Base-by-base conservation (phyloP, 2,329 filamentous ascomycete genomes). In the Trichoderma atroviride region DNA sequence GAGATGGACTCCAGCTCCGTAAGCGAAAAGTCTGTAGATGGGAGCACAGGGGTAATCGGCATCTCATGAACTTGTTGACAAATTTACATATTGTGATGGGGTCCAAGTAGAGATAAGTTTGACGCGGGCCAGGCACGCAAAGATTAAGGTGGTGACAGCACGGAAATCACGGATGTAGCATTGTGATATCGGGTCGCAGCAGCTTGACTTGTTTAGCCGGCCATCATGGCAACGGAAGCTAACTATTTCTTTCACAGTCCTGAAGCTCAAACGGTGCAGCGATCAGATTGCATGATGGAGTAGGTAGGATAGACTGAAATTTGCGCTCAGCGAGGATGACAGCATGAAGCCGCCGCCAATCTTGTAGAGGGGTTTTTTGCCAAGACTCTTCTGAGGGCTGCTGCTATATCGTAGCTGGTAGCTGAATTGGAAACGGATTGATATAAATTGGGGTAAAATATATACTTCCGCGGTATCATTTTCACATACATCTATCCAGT, bases 241-340 rank as follows among this genome's bases (percentile, higher is more conserved):
- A 13, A 14, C 3, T 13, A 11, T 27, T 33, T 24, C 33, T 52
- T 10, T 50, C n/a, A 37, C 22, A 14, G 5, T 37, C 14, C 16
- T 14, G 27, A 66, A 35, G 27, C 24, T 58, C 37, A 35, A 52
- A n/a, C 14, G n/a, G 29, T 35, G 31, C 40, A 31, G 53, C 53
- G 19, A 22, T 37, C 40, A 59, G 6, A 43, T 47, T 52, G 29
- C 55, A 50, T 16, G 29, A 59, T 27, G n/a, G n/a, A 37, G 55
- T 11, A 58, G 16, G 33, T 22, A 58, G 16, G 33, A 52, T 52
- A 59, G 64, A 67, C 64, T 67, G 40, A 67, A 29, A 22, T 67
- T 67, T 67, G 64, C 64, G 64, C 64, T 67, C 55, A 37, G 64
- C 22, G 10, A 58, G 24, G 64, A 67, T 67, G 64, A 67, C 55